Evolutionary conservation across 2,329 filamentous ascomycete species (phyloP).

Genomic region (Leptographium flavum): DNA sequence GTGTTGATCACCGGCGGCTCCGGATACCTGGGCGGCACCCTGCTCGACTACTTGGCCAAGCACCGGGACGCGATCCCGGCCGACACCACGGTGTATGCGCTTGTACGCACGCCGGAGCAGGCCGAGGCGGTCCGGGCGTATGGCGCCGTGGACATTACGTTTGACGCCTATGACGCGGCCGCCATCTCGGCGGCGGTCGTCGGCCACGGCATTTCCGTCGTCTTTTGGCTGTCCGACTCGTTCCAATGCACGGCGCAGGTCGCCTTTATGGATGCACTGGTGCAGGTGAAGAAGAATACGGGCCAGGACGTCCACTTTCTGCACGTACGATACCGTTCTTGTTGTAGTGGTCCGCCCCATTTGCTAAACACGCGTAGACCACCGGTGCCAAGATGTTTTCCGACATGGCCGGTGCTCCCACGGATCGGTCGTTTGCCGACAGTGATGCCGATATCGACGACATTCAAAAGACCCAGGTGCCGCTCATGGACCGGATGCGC

Average conservation of each 20-base stretch:
- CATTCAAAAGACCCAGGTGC: constrained; percentile 23
- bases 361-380: constrained; percentile 18
- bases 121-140: constrained; percentile 28
- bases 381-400: constrained; percentile 39
- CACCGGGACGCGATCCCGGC: constrained; percentile 21
- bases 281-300: constrained; percentile 24
- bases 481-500: background rate
- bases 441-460: constrained; percentile 27
- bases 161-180: constrained; percentile 23
- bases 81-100: constrained; percentile 29
- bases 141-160: constrained; percentile 24
- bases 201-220: constrained; percentile 28
- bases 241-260: constrained; percentile 17
- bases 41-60: constrained; percentile 24
- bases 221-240: constrained; percentile 33
- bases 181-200: constrained; percentile 23
- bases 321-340: constrained; percentile 7
- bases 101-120: constrained; percentile 30
- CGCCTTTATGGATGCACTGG: constrained; percentile 30
- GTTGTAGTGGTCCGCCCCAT: no score
- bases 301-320: constrained; percentile 32
- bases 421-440: constrained; percentile 26
- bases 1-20: constrained; percentile 35
- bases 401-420: constrained; percentile 27
- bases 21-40: constrained; percentile 36